Percentiles rank a stretch among this genome's conserved stretches.
Conservation (phyloP, 805 yeast species). For the Nematodospora valgi region DNA sequence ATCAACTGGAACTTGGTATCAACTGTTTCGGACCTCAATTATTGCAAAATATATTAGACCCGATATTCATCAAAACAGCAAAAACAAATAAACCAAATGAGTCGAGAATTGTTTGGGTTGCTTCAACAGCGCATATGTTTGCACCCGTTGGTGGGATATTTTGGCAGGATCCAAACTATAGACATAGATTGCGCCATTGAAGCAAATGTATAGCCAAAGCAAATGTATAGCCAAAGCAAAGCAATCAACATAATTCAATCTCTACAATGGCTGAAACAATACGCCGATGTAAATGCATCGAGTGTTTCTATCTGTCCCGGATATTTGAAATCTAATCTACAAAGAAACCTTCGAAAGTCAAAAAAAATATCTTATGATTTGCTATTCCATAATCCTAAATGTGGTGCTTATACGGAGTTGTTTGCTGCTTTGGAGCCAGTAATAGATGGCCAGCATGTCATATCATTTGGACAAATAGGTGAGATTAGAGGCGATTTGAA, state of each 20-base stretch:
- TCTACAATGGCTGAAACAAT: slow-evolving; percentile 27
- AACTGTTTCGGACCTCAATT: slow-evolving; percentile 46
- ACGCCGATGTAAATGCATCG: slow-evolving; percentile 27
- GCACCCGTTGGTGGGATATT: slow-evolving; percentile 31
- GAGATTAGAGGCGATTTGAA: slow-evolving; percentile 32
- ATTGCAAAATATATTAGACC: slow-evolving; percentile 37
- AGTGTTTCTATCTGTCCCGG: slow-evolving; percentile 43
- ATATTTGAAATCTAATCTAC: slow-evolving; percentile 29
- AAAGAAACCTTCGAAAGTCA: slow-evolving; percentile 19
- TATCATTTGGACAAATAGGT: slow-evolving; percentile 34
- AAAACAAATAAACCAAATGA: slow-evolving; percentile 16
- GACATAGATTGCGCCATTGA: too few relatives aligned
- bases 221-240: slow-evolving; percentile 42
- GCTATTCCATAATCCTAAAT: slow-evolving; percentile 18
- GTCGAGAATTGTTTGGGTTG: slow-evolving; percentile 44
- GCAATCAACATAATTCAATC: slow-evolving; percentile 37
- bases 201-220: slow-evolving; percentile 10
- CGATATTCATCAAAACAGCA: slow-evolving; percentile 32
- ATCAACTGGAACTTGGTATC: slow-evolving; percentile 44
- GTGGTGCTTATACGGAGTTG: slow-evolving; percentile 45
- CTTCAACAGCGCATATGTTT: slow-evolving; percentile 34
- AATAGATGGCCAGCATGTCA: slow-evolving; percentile 27
- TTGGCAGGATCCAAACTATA: slow-evolving; percentile 27
- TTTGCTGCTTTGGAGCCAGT: slow-evolving; percentile 41
- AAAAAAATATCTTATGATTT: slow-evolving; percentile 5